A percentile compares a stretch with the other conserved stretches of the same genome.
phyloP scores from a whole-genome alignment of 192 early-diverging fungal genomes.

The Diversispora eburnea region DNA sequence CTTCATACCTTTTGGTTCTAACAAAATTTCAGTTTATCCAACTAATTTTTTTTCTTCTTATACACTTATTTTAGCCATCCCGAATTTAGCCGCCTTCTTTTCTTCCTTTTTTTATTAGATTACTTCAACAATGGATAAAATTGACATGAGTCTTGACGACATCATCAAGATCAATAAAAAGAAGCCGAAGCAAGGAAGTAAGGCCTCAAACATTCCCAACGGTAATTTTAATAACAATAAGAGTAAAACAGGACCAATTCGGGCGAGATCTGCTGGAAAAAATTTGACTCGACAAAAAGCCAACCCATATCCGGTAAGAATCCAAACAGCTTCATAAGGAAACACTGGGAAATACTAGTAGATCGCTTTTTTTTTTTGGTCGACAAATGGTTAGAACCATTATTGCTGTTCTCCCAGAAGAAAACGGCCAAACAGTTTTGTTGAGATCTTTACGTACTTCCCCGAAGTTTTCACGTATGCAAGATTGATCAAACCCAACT shows the following conservation, averaged over 20 bases:
- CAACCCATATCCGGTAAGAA: conserved; percentile 34
- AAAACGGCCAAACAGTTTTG: conserved; percentile 19
- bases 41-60: too few species aligned
- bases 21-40: too few species aligned
- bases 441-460: conserved; percentile 5
- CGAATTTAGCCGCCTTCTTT: background rate
- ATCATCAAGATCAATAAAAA: conserved; percentile 40
- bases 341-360: conserved; percentile 10
- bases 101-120: background rate
- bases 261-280: conserved; percentile 24
- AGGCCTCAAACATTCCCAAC: background rate
- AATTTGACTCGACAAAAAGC: conserved; percentile 31
- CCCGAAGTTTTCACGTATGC: conserved; percentile 1
- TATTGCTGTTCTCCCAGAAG: conserved; percentile 11
- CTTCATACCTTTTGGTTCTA: too few species aligned
- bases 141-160: conserved; percentile 42
- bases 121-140: conserved; percentile 32
- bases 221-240: conserved; percentile 15
- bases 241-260: conserved; percentile 27
- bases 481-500: conserved; percentile 8
- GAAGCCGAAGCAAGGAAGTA: conserved; percentile 9
- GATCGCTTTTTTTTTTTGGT: background rate
- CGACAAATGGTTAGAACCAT: background rate
- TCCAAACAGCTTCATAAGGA: conserved; percentile 15
- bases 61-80: too few species aligned